Conservation (phyloP, 2,329 filamentous ascomycete genomes). For the Pseudogymnoascus sp. region DNA sequence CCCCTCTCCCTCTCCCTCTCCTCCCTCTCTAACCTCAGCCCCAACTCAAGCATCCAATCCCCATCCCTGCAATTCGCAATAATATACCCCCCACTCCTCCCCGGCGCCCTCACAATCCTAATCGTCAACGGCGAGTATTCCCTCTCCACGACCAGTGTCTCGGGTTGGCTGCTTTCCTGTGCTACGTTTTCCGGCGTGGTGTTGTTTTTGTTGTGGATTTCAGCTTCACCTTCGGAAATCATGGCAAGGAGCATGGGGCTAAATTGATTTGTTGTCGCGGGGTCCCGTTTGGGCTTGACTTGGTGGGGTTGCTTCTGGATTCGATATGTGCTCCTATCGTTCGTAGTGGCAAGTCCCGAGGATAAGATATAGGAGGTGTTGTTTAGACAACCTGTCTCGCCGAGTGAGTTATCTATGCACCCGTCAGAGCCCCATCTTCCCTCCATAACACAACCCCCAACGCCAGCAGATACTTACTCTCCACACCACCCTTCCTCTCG, state of each 20-base stretch:
- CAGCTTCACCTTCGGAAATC: not conserved
- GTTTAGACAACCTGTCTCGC: not conserved
- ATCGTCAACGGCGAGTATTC: not conserved
- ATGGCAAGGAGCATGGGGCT: not conserved
- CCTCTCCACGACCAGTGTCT: not conserved
- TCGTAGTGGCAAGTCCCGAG: not conserved
- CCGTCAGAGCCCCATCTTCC: not conserved
- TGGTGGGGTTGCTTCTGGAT: not conserved
- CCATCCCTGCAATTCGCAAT: not conserved
- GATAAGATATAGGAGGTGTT: not conserved
- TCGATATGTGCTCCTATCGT: not conserved
- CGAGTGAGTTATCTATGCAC: not conserved
- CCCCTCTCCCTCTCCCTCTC: not conserved
- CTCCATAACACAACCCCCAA: too few species aligned
- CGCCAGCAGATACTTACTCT: not conserved
- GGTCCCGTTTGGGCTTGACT: not conserved
- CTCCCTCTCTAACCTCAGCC: constrained; percentile 1
- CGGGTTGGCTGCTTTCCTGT: not conserved
- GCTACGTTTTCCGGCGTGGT: not conserved
- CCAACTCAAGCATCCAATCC: not conserved
- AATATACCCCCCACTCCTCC: not conserved
- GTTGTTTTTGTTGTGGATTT: not conserved
- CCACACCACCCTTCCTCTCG: not conserved
- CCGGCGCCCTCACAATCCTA: not conserved
- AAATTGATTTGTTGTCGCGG: not conserved